Base-by-base conservation (phyloP, 495 filamentous ascomycete genomes). In the Aspergillus diversus region DNA sequence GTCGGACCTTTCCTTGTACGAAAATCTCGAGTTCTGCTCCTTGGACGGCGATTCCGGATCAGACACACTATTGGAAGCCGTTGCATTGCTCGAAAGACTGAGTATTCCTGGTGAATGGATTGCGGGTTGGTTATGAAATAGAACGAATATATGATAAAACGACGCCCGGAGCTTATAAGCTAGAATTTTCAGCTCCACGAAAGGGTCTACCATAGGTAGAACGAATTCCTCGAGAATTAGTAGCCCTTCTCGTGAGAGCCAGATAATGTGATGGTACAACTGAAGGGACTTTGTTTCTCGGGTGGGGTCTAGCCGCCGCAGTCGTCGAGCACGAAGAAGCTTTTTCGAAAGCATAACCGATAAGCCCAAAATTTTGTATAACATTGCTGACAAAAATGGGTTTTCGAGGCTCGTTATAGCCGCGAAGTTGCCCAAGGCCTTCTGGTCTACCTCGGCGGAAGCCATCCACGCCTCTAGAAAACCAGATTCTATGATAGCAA, bases 81-180 rank as follows among this genome's bases (percentile, higher is more conserved):
- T 69, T 64, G 51, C 66, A 64, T 57, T 66, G 54, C 48, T 67
- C 16, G 60, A 69, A 16, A 69, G 76, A 69, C 67, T 75, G 60
- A 71, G 63, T 55, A 80, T 75, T 17, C 80, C 77, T 48, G 78
- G 68, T 16, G 78, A 74, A 52, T 80, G 81, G 63, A 88, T 73
- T 5, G 81, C 77, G 8, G 87, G 87, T 53, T 87, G 79, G 75
- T 97, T 97, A 78, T 97, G 92, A 71, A 97, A 99, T 15, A 97
- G 83, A 55, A 97, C 96, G 71, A 96, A 97, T 61, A 99, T 92
- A 77, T 99, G 95, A 68, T 95, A 94, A 69, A 97, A 97, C 32
- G 89, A 93, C 6, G 96, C 95, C 61, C 92, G 88, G 21, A 99
- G 84, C 76, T 98, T 99, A 76, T 90, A 90, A 7, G 90, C 87